Percentiles rank a stretch among this genome's conserved stretches.
These are phyloP conservation scores for Microstegium vimineum DNA, from an alignment of 176 grass and related monocot genomes.

Conservation along the genomic window DNA sequence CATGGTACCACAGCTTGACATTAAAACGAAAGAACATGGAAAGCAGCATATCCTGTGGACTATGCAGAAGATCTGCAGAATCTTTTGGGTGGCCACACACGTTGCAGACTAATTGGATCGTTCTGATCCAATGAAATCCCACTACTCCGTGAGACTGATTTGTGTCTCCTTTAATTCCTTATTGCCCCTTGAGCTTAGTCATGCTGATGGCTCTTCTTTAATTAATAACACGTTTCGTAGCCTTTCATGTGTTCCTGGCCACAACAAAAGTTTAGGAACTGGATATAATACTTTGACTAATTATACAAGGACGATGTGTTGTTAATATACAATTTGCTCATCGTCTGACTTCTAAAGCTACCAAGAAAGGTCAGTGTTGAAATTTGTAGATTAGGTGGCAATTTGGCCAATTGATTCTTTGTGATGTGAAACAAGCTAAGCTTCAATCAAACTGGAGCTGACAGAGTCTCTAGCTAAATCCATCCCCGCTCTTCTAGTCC, in stretches of 20 bases:
- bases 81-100: neutral
- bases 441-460: neutral
- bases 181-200: neutral
- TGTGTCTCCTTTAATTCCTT: neutral
- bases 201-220: neutral
- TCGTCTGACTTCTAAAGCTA: slow-evolving; percentile 9
- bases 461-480: neutral
- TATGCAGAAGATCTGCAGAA: neutral
- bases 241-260: neutral
- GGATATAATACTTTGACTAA: neutral
- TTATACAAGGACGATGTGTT: neutral
- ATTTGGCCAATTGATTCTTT: slow-evolving; percentile 8
- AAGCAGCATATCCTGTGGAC: neutral
- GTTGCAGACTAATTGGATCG: neutral
- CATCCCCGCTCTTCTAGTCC: neutral
- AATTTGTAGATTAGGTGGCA: neutral
- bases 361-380: neutral
- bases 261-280: neutral
- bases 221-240: neutral
- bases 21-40: neutral
- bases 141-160: neutral
- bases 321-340: neutral
- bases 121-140: neutral
- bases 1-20: no score
- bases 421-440: neutral